Base-by-base conservation (phyloP, 768 basidiomycete genomes). In the Phaffia australis region DNA sequence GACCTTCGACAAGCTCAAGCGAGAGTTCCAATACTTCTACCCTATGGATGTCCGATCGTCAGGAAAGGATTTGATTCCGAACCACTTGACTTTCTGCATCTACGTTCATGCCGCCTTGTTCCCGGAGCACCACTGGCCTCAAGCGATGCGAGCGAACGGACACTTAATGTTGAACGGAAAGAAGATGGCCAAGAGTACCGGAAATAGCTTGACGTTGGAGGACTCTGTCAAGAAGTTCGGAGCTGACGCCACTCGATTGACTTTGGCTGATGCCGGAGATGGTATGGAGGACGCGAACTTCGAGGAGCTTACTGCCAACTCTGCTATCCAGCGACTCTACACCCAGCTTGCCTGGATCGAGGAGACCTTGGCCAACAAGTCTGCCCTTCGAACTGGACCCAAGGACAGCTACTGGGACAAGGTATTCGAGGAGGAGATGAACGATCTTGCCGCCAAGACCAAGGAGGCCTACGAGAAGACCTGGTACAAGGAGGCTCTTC, bases 121-220 rank as follows among this genome's bases (percentile, higher is more conserved):
- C 83, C 78, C 82, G 29, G 86, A 89, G 65, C 83, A 88, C 74
- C 88, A 88, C 76, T 91, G 88, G 88, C 94, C 95, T 0, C 73
- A 83, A 72, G 85, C 88, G 74, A 89, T 99, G 81, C 87, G 95
- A 29, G 86, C 88, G 56, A 99, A 99, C 74, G 95, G 95, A 0
- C 94, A 98, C 75, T 77, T 99, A 80, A 86, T 91, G 86, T 76
- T 99, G 76, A 98, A 99, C 76, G 93, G 94, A 23, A 87, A 92
- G 81, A 99, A 98, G 81, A 99, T 99, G 95, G 86, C 85, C 50
- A 99, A 98, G 82, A 88, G 87, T 76, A 92, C 87, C 55, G 95
- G 95, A 15, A 99, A 99, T 77, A 89, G 86, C 65, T 79, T 98
- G 80, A 99, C 94, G 0, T 79, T 98, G 75, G 79, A 83, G 63